Evolutionary conservation across 2,329 filamentous ascomycete genomes (phyloP), one percentile per base, ranked within the genome.

Genomic region (Claviceps sp.): DNA sequence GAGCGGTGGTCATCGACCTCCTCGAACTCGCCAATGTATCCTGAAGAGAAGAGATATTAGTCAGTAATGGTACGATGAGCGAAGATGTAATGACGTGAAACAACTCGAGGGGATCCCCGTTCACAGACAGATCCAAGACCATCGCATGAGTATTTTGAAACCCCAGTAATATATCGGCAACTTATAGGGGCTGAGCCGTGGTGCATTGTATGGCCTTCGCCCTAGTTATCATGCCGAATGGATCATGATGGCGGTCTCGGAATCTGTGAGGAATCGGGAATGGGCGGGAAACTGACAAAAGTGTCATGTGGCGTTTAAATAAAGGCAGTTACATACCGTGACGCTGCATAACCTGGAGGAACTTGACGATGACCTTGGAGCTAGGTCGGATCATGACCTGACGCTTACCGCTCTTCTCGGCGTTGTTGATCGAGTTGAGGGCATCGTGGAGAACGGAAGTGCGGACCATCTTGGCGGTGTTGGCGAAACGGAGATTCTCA

Each of bases 351-450:
- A 97, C 91, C 71, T 81, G 81, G 71, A 98, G 81, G 85, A 97
- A 98, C 84, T 97, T 97, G 81, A 94, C 78, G 68, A 98, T 98
- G 81, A 98, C 93, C 87, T 98, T 98, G 75, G 93, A 97, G 74
- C 82, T 87, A 66, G 94, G 93, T 69, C 90, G 85, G 82, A 98
- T 96, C 73, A 98, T 70, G 71, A 97, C 93, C 80, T 98, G 93
- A 71, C 93, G 90, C 87, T 97, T 97, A 79, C 93, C 93, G 66
- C 87, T 81, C 87, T 98, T 97, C 84, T 98, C 94, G 81, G 93
- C 93, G 76, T 98, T 98, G 89, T 98, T 98, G 86, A 98, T 97
- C 80, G 84, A 81, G 75, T 95, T 95, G 69, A 96, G 87, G 72
- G 88, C 89, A 85, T 98, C 93, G 83, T 97, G 94, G 76, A 98